Conservation (phyloP, 1,139 yeast genomes). For the Yamadazyma diddensiae region DNA sequence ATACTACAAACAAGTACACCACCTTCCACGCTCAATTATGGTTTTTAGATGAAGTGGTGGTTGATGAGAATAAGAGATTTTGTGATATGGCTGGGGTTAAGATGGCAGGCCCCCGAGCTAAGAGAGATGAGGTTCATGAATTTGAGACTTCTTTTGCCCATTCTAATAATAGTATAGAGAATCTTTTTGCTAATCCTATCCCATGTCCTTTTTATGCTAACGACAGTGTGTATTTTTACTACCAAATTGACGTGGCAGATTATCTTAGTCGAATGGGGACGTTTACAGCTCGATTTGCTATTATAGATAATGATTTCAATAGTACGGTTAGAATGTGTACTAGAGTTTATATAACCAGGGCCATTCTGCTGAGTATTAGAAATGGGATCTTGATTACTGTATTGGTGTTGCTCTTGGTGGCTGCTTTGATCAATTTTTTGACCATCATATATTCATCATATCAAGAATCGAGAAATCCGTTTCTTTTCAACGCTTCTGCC, state of each 20-base stretch:
- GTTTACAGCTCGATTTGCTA: conserved; percentile 35
- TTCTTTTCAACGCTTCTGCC: conserved; percentile 55
- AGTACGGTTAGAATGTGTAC: conserved; percentile 47
- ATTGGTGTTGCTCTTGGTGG: conserved; percentile 36
- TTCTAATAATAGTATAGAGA: conserved; percentile 18
- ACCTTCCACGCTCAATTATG: conserved; percentile 46
- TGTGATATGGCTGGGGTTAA: conserved; percentile 47
- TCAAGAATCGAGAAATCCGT: conserved; percentile 61
- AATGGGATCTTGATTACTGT: conserved; percentile 38
- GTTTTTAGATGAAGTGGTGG: conserved; percentile 42
- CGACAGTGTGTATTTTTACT: conserved; percentile 38
- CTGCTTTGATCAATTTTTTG: conserved; percentile 41
- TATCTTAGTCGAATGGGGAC: conserved; percentile 41
- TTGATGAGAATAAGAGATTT: conserved; percentile 38
- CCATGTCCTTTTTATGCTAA: conserved; percentile 44
- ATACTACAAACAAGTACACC: conserved; percentile 44
- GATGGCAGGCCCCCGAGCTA: conserved; percentile 19
- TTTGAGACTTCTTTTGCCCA: conserved; percentile 11
- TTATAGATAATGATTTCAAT: conserved; percentile 35
- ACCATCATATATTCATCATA: conserved; percentile 53
- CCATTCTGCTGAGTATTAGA: conserved; percentile 29
- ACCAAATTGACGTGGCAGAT: conserved; percentile 34
- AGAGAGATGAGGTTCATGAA: not conserved
- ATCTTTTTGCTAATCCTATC: conserved; percentile 25
- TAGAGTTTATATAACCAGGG: conserved; percentile 50